These are phyloP conservation scores for Umbellularia californica DNA, from an alignment of 164 flowering plant species.

Conservation along the genomic window DNA sequence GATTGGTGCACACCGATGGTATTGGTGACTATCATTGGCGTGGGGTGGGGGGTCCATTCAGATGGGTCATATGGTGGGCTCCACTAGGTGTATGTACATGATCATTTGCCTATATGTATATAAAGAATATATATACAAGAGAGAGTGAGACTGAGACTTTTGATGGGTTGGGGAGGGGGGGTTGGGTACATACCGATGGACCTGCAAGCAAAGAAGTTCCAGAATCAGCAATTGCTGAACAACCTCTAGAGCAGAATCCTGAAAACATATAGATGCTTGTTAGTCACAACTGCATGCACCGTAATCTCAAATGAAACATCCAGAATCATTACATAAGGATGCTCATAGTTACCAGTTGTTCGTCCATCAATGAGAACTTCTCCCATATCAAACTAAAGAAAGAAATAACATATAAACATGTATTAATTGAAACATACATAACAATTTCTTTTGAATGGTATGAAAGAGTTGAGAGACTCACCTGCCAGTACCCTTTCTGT, in stretches of 20 bases:
- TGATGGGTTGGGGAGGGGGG: too few species aligned
- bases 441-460: not conserved
- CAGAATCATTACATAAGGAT: not conserved
- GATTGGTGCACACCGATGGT: too few species aligned
- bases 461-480: slow-evolving; percentile 17
- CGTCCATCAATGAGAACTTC: slow-evolving; percentile 67
- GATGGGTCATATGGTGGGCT: too few species aligned
- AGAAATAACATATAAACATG: not conserved
- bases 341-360: slow-evolving; percentile 50
- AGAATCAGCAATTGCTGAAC: slow-evolving; percentile 89
- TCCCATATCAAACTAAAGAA: slow-evolving; percentile 80
- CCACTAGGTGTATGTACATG: too few species aligned
- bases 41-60: too few species aligned
- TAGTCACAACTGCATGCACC: not conserved
- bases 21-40: too few species aligned
- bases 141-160: too few species aligned
- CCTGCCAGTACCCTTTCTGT: slow-evolving; percentile 94
- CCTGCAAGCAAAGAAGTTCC: slow-evolving; percentile 91
- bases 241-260: slow-evolving; percentile 72
- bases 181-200: slow-evolving; percentile 54
- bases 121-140: too few species aligned
- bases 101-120: too few species aligned
- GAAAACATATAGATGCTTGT: slow-evolving; percentile 5
- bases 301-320: not conserved
- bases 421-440: not conserved